Percentiles rank a stretch among this genome's conserved stretches.
phyloP scores from a whole-genome alignment of 192 early-diverging fungal species.

The Linnemannia exigua region DNA sequence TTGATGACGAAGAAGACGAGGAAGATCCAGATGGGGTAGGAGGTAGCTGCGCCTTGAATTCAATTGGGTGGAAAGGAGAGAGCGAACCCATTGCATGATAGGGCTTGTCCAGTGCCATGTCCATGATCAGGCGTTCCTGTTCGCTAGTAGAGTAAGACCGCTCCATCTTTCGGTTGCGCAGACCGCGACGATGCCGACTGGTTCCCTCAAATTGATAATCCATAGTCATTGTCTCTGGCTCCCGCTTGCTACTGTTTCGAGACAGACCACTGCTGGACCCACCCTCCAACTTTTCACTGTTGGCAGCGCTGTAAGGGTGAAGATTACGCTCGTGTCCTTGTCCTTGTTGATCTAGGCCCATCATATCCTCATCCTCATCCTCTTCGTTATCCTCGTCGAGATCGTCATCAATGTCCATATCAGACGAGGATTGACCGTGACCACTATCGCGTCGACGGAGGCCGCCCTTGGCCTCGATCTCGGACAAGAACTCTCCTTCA shows the following conservation, averaged over 20 bases:
- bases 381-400: constrained; percentile 30
- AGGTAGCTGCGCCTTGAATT: not conserved
- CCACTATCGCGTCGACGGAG: constrained; percentile 54
- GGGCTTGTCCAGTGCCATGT: constrained; percentile 38
- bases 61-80: constrained; percentile 11
- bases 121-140: constrained; percentile 41
- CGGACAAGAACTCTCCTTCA: constrained; percentile 29
- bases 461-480: constrained; percentile 53
- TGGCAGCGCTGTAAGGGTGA: not conserved
- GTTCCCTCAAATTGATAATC: constrained; percentile 22
- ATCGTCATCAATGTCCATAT: constrained; percentile 54
- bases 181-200: constrained; percentile 24
- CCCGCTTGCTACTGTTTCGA: constrained; percentile 23
- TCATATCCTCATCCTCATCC: constrained; percentile 28
- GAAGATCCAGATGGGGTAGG: constrained; percentile 1
- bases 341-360: not conserved
- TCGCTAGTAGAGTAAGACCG: constrained; percentile 27
- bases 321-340: not conserved
- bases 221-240: constrained; percentile 29
- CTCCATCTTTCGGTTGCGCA: constrained; percentile 33
- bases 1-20: constrained; percentile 25
- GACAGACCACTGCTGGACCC: not conserved
- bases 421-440: constrained; percentile 45
- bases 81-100: constrained; percentile 10
- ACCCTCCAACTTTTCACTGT: not conserved